Evolutionary conservation across 2,329 filamentous ascomycete species (phyloP), one percentile per base, ranked within the genome.

Genomic region (Exophiala lecanii-corni): DNA sequence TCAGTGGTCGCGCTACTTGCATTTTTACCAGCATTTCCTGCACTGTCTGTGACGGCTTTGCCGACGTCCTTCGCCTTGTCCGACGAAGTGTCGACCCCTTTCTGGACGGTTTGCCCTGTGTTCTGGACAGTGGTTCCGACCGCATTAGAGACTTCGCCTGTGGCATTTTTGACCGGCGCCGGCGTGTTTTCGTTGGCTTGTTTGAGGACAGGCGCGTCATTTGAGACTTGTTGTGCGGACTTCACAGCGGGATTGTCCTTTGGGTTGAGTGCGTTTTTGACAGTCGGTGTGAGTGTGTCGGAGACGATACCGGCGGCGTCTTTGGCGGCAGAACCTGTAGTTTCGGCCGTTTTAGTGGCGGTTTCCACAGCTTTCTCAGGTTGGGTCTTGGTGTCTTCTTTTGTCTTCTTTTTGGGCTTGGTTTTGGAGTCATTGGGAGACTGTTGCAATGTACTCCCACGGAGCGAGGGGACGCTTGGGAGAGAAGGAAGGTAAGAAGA

Each of bases 331-430:
- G 47, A 47, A 25, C 43, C 41, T 3, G 44, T 38, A 3, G 38
- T 45, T 2, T 44, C 32, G 7, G 46, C 49, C 31, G 43, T 41
- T 33, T 49, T 41, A 0, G 41, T 51, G 16, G 48, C 41, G n/a
- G 34, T 40, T 4, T 50, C 47, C 23, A 39, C 28, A 3, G 39
- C 23, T 34, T 47, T 41, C 19, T 31, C 34, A n/a, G 43, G 5
- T 9, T 43, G 13, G 20, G 37, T 18, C 4, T 36, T 39, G 9
- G 19, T 25, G 25, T 37, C n/a, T 66, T 60, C 55, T 69, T 68
- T 34, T 26, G 36, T 41, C 30, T 51, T 48, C 33, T 49, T 53
- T 25, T 37, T 40, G 7, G 38, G 38, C 6, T 44, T 41, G 28
- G 20, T 34, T 15, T 35, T 39, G 32, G 9, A 34, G 26, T 41